Evolutionary conservation across 768 basidiomycete species (phyloP), one percentile per base, ranked within the genome.

Genomic region (Hypholoma fasciculare): DNA sequence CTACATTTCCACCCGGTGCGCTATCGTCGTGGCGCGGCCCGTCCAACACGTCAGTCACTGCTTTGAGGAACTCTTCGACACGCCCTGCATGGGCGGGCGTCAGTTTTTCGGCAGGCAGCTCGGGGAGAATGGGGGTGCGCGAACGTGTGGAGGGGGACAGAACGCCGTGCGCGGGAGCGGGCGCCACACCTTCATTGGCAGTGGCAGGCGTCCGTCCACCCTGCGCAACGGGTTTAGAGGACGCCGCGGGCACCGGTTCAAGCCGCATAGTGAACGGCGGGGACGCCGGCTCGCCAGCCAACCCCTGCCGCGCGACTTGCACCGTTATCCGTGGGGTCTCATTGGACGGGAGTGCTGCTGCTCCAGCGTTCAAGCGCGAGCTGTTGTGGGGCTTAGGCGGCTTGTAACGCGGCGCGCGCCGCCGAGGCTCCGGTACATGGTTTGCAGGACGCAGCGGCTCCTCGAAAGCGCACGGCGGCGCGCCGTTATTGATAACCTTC

Each of bases 321-420:
- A 46, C 17, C 11, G 48, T 49, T 49, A 49, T 49, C 8, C 11
- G 7, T n/a, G 48, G 48, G 7, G 27, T 49, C 48, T 49, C 48
- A 27, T 49, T 30, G 3, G 48, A 49, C 14, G 48, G 11, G 12
- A 27, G 1, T 49, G 48, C 23, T 9, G 27, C 8, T 7, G 23
- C 16, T 14, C 48, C 48, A 12, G 20, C 48, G 27, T 49, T 49
- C 7, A 49, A n/a, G n/a, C 44, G 44, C 5, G 39, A 9, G 19
- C 47, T 23, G n/a, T 51, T 57, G 16, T 34, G 23, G 7, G 47
- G 49, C 36, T 52, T 46, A 17, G 50, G 49, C 2, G 52, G n/a
- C 14, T 44, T 27, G 43, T 58, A 58, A 12, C 43, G 27, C 6
- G 50, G 50, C 7, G 57, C 57, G 11, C 50, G 49, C 5, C 57